phyloP scores from a whole-genome alignment of 495 filamentous ascomycete genomes.

The Xylaria intraflava region DNA sequence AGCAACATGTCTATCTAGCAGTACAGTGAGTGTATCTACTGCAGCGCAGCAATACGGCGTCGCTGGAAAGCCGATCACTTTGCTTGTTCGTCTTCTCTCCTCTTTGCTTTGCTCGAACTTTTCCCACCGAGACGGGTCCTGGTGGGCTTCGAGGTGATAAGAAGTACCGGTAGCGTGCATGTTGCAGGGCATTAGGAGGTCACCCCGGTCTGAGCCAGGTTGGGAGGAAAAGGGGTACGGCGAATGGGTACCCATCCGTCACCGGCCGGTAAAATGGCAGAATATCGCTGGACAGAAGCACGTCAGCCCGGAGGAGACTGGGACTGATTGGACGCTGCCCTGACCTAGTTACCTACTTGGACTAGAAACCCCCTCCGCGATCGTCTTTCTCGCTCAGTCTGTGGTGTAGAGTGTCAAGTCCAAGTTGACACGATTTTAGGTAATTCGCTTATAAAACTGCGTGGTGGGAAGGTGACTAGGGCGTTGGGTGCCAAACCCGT shows the following conservation, averaged over 20 bases:
- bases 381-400: slow-evolving; percentile 1
- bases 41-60: neutral
- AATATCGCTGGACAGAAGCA: neutral
- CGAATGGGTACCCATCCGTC: neutral
- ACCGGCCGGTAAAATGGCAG: neutral
- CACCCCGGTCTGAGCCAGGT: neutral
- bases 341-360: neutral
- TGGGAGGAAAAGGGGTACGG: slow-evolving; percentile 5
- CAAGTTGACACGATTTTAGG: neutral
- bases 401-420: slow-evolving; percentile 4
- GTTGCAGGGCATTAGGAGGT: neutral
- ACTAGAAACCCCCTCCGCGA: neutral
- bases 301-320: neutral
- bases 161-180: slow-evolving; percentile 3
- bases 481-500: slow-evolving; percentile 2
- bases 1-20: slow-evolving; percentile 4
- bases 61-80: neutral
- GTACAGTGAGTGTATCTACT: too few relatives aligned
- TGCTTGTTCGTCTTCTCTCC: too few relatives aligned
- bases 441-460: slow-evolving; percentile 3
- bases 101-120: neutral
- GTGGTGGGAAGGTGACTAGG: neutral
- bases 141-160: neutral
- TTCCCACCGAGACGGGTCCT: neutral
- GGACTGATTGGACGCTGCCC: neutral